These are phyloP conservation scores for Mrakia frigida DNA, from an alignment of 768 basidiomycete species.

Conservation along the genomic window DNA sequence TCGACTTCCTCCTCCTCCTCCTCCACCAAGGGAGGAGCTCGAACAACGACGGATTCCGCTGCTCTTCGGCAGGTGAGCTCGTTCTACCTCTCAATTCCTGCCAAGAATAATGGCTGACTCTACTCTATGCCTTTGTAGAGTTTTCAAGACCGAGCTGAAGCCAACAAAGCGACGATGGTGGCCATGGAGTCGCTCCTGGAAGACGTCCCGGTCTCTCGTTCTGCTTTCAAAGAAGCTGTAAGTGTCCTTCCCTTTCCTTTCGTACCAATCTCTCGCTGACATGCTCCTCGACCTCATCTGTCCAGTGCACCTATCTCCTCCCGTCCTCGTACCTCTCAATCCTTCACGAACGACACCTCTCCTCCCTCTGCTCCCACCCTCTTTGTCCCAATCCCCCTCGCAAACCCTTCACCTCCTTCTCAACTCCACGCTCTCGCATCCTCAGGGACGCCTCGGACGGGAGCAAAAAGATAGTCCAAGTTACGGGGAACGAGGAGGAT, in stretches of 20 bases:
- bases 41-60: neutral
- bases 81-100: no score
- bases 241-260: neutral
- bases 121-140: neutral
- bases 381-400: constrained; percentile 12
- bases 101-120: neutral
- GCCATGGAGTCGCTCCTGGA: constrained; percentile 26
- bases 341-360: constrained; percentile 30
- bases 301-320: constrained; percentile 13
- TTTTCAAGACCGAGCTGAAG: constrained; percentile 17
- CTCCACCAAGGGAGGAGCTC: neutral
- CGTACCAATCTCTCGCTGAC: no score
- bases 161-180: constrained; percentile 1
- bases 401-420: constrained; percentile 18
- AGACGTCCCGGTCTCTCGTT: neutral
- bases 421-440: constrained; percentile 20
- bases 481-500: constrained; percentile 24
- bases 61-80: constrained; percentile 5
- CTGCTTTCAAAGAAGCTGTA: constrained; percentile 25
- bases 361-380: constrained; percentile 24
- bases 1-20: neutral
- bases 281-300: neutral
- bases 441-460: neutral
- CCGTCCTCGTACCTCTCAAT: constrained; percentile 21
- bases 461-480: neutral